Evolutionary conservation across 352 stramenopile genomes (phyloP).

Genomic region (Thraustotheca clavata): DNA sequence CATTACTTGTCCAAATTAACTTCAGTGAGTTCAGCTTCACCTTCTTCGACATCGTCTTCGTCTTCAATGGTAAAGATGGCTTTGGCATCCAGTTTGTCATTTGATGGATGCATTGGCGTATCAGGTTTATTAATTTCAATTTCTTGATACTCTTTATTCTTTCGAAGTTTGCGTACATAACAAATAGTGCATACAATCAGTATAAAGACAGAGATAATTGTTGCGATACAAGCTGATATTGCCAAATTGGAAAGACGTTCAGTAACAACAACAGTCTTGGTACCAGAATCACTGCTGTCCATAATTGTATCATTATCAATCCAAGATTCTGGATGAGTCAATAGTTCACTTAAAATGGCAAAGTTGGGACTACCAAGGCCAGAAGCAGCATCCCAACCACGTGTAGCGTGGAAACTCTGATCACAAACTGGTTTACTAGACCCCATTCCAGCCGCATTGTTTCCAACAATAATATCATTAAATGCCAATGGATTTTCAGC

Average conservation of each 20-base stretch:
- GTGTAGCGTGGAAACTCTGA: slow-evolving; percentile 70
- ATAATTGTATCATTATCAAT: background rate
- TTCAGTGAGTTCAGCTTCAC: slow-evolving; percentile 7
- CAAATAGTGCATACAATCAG: background rate
- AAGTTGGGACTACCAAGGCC: slow-evolving; percentile 85
- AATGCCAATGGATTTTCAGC: slow-evolving; percentile 52
- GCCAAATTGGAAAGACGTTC: background rate
- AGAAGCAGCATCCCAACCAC: slow-evolving; percentile 83
- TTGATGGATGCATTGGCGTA: slow-evolving; percentile 14
- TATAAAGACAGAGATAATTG: background rate
- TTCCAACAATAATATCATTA: slow-evolving; percentile 79
- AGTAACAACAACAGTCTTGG: background rate
- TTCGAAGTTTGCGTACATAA: background rate
- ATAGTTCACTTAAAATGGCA: slow-evolving; percentile 21
- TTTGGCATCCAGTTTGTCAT: background rate
- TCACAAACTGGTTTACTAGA: slow-evolving; percentile 34
- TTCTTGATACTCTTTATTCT: slow-evolving; percentile 11
- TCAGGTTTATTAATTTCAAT: slow-evolving; percentile 11
- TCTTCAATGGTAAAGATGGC: slow-evolving; percentile 20
- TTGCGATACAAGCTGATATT: background rate
- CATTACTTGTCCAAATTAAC: slow-evolving; percentile 11
- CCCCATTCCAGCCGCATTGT: slow-evolving; percentile 60
- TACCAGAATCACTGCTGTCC: background rate
- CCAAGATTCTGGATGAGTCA: background rate
- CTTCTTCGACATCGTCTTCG: slow-evolving; percentile 13